These are phyloP conservation scores for Mycoemilia scoparia DNA, from an alignment of 192 early-diverging fungal species.

Conservation along the genomic window DNA sequence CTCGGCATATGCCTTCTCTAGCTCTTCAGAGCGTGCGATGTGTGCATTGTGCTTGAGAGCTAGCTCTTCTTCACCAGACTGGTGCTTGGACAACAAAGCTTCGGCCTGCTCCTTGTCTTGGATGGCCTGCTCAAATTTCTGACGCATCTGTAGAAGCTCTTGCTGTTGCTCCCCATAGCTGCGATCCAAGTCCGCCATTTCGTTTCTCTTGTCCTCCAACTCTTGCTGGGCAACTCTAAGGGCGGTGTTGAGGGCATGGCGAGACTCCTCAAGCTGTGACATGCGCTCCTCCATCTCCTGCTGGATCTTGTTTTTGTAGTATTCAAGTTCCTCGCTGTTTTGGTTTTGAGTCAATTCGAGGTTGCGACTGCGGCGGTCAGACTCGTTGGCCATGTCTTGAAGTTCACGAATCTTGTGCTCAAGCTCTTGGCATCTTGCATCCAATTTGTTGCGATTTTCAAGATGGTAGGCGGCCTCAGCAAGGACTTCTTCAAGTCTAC, in stretches of 20 bases:
- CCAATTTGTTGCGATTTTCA: conserved; percentile 40
- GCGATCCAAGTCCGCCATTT: conserved; percentile 30
- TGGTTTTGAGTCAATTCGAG: conserved; percentile 33
- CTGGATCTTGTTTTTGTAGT: conserved; percentile 12
- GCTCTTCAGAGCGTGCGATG: conserved; percentile 29
- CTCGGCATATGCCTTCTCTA: conserved; percentile 15
- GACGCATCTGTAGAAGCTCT: conserved; percentile 16
- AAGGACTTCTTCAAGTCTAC: conserved; percentile 47
- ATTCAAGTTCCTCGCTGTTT: conserved; percentile 1
- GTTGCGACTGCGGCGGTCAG: conserved; percentile 31
- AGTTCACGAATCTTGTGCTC: conserved; percentile 38
- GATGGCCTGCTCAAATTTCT: conserved; percentile 13
- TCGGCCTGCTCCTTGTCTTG: conserved; percentile 26
- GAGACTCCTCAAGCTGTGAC: conserved; percentile 63
- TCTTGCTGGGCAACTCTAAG: conserved; percentile 60
- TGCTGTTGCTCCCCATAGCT: conserved; percentile 27
- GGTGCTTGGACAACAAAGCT: conserved; percentile 9
- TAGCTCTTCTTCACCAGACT: conserved; percentile 17
- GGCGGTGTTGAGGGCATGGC: conserved; percentile 55
- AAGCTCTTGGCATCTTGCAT: conserved; percentile 40
- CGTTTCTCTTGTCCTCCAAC: conserved; percentile 57
- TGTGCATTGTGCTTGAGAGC: conserved; percentile 16
- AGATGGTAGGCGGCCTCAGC: conserved; percentile 49
- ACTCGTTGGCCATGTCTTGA: conserved; percentile 32
- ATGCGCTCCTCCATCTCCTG: conserved; percentile 54